Evolutionary conservation across 1,139 yeast genomes (phyloP).

Genomic region (Yamadazyma songkhlaensis): DNA sequence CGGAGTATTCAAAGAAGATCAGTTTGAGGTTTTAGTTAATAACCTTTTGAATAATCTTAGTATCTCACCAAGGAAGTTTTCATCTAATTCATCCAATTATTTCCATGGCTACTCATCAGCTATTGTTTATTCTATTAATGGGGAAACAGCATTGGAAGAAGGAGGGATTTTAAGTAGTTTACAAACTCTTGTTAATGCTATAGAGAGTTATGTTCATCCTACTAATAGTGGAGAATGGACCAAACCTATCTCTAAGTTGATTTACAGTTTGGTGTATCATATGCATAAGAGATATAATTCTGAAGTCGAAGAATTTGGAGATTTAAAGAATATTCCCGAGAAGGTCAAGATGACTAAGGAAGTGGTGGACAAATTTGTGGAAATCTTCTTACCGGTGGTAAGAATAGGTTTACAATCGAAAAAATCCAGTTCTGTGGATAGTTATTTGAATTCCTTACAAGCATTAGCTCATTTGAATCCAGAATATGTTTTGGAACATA

Average conservation of each 20-base stretch:
- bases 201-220: slow-evolving; percentile 89
- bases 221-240: slow-evolving; percentile 90
- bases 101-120: slow-evolving; percentile 62
- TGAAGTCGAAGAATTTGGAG: slow-evolving; percentile 44
- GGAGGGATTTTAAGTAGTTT: slow-evolving; percentile 56
- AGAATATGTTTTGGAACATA: slow-evolving; percentile 55
- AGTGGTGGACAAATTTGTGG: slow-evolving; percentile 49
- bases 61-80: slow-evolving; percentile 39
- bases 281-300: slow-evolving; percentile 56
- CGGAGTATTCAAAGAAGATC: slow-evolving; percentile 65
- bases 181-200: slow-evolving; percentile 57
- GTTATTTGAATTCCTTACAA: slow-evolving; percentile 60
- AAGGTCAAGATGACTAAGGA: slow-evolving; percentile 43
- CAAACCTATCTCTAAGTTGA: slow-evolving; percentile 59
- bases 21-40: slow-evolving; percentile 57
- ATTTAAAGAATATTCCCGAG: slow-evolving; percentile 42
- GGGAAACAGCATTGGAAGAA: slow-evolving; percentile 36
- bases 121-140: slow-evolving; percentile 63
- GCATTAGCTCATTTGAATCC: slow-evolving; percentile 67
- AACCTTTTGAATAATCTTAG: slow-evolving; percentile 54
- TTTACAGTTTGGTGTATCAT: slow-evolving; percentile 53
- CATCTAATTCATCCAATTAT: slow-evolving; percentile 39
- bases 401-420: slow-evolving; percentile 81
- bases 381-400: slow-evolving; percentile 55
- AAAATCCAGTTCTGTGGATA: slow-evolving; percentile 52